Evolutionary conservation across 1,284 basidiomycete genomes (phyloP), one percentile per base, ranked within the genome.

Genomic region (Ceratobasidium sp.): DNA sequence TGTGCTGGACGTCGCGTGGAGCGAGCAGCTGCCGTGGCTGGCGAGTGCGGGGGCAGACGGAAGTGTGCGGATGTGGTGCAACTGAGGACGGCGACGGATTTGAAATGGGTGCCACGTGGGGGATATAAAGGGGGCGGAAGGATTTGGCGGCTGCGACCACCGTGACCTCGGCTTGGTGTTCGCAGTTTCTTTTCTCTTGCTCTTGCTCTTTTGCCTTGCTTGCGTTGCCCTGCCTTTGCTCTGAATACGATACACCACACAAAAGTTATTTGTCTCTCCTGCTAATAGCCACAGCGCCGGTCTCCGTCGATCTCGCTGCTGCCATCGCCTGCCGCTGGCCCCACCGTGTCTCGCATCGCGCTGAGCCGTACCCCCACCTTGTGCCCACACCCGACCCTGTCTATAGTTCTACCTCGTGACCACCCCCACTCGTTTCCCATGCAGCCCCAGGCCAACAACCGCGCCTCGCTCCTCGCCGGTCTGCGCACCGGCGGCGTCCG

Each of bases 11-110:
- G 84, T 96, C 72, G 88, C 86, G 79, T 99, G 97, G 97, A 57
- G 64, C 28, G 50, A 62, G 43, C 71, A 72, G 16, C 46, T 74
- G 28, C 96, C 97, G 64, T 99, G 97, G 97, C 86, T 98, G 65
- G 86, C 96, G 73, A 95, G 92, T 79, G 91, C 92, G 26, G 97
- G 95, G 36, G 95, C 97, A 36, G 97, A 99, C 82, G 96, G 97
- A 48, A 88, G 88, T 76, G 91, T 93, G 61, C 83, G 89, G 73
- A 86, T 98, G 55, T 99, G 97, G 97, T 81, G 80, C 75, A 81
- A 82, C 50, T 83, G 79, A 76, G 14, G 41, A 36, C 43, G 10
- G 16, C 12, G 32, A 10, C 8, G 39, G 26, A 53, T 36, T 34
- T 32, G 53, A 58, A 70, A 57, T 70, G 50, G 28, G 32, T 58